Conservation (phyloP, 345 rosid genomes). For the Pseudoturritis turrita region DNA sequence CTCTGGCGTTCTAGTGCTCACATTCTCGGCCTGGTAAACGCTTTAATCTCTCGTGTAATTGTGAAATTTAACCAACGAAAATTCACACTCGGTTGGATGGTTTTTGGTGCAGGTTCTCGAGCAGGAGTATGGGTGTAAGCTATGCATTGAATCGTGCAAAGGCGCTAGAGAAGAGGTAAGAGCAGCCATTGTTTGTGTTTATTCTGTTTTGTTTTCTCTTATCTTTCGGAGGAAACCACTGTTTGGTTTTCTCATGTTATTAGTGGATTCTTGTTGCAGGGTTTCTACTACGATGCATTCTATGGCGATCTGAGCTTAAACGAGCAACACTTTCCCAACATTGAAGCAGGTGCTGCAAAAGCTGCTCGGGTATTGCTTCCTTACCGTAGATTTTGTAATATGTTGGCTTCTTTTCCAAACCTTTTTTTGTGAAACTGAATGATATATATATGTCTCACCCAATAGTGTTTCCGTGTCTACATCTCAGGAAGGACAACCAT, state of each 20-base stretch:
- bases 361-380: conserved; percentile 51
- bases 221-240: no score
- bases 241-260: not conserved
- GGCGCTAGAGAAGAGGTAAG: conserved; percentile 76
- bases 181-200: not conserved
- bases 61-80: no score
- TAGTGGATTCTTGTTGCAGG: conserved; percentile 45
- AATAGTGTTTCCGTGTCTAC: not conserved
- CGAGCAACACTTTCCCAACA: conserved; percentile 60
- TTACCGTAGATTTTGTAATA: no score
- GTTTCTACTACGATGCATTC: conserved; percentile 86
- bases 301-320: conserved; percentile 68
- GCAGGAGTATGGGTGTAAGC: conserved; percentile 67
- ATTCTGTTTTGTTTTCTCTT: no score
- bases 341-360: conserved; percentile 47
- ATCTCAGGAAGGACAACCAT: conserved; percentile 65
- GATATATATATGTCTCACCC: not conserved
- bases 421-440: not conserved
- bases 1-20: conserved; percentile 89
- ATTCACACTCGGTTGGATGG: no score
- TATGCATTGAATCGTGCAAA: conserved; percentile 83
- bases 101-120: conserved; percentile 45
- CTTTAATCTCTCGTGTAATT: no score
- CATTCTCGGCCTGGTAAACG: conserved; percentile 48
- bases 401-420: not conserved